These are phyloP conservation scores for Pythium rishiriense DNA, from an alignment of 352 stramenopile genomes.

Conservation along the genomic window DNA sequence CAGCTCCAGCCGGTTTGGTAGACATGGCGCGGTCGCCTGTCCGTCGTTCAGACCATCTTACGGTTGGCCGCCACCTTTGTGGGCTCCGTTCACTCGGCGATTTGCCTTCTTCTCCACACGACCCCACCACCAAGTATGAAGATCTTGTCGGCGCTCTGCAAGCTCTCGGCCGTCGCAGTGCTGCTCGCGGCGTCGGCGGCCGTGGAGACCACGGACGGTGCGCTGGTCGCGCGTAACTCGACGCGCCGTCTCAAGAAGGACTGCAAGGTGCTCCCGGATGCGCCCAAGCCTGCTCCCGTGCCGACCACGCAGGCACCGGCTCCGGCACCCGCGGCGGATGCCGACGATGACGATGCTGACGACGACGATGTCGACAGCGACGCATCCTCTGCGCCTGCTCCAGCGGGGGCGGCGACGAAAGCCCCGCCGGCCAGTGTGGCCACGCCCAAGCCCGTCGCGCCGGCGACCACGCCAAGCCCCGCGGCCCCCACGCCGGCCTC, in stretches of 20 bases:
- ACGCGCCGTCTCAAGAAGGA: constrained; percentile 19
- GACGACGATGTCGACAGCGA: constrained; percentile 14
- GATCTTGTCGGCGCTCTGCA: constrained; percentile 14
- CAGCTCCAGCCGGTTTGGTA: background rate
- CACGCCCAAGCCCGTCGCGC: constrained; percentile 7
- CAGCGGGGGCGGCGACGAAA: background rate
- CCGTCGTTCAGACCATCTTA: background rate
- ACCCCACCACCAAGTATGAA: constrained; percentile 7
- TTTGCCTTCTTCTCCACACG: background rate
- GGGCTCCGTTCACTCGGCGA: constrained; percentile 7
- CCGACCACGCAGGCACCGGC: constrained; percentile 12
- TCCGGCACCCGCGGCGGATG: constrained; percentile 12
- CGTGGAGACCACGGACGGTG: background rate
- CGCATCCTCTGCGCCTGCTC: background rate
- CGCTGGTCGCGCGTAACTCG: background rate
- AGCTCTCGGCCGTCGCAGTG: constrained; percentile 21
- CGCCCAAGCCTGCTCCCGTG: constrained; percentile 7
- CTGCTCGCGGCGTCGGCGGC: constrained; percentile 8
- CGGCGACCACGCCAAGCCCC: background rate
- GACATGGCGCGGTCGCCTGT: background rate
- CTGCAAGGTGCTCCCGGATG: constrained; percentile 13
- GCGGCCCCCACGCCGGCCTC: constrained; percentile 10
- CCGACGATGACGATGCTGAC: constrained; percentile 1
- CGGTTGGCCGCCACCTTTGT: background rate
- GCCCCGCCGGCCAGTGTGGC: background rate